Conservation (phyloP, 2,329 filamentous ascomycete genomes). For the Fusarium sp. region DNA sequence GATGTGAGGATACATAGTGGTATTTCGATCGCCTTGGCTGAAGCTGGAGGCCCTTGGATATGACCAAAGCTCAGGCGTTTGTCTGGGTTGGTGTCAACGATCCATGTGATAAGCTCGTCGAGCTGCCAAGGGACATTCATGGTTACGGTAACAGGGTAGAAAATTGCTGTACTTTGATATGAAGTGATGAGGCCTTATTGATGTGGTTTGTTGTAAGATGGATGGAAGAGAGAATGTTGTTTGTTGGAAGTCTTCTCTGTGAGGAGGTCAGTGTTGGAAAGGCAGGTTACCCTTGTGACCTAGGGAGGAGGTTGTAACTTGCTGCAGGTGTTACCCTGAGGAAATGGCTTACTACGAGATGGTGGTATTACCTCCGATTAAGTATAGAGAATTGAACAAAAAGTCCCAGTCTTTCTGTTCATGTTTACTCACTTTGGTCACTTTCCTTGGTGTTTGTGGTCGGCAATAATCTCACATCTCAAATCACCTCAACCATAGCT, state of each 20-base stretch:
- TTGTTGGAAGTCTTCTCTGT: neutral
- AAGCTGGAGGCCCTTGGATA: neutral
- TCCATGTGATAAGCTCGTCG: neutral
- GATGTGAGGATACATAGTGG: neutral
- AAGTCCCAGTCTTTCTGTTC: neutral
- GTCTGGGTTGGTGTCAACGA: neutral
- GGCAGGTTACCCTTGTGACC: neutral
- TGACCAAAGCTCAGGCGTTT: neutral
- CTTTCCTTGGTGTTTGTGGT: neutral
- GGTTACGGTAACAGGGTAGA: neutral
- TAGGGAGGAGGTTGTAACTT: neutral
- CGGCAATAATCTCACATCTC: neutral
- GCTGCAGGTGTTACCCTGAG: neutral
- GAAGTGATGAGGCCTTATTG: neutral
- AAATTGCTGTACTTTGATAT: neutral
- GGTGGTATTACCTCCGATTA: neutral
- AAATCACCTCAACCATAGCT: neutral
- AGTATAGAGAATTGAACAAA: neutral
- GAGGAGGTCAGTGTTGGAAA: neutral
- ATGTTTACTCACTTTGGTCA: neutral
- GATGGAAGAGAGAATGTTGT: neutral
- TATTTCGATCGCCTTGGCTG: neutral
- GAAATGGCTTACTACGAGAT: neutral
- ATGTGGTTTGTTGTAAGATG: neutral
- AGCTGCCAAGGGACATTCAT: neutral